Conservation (phyloP, 192 early-diverging fungal genomes). For the Podila verticillata region DNA sequence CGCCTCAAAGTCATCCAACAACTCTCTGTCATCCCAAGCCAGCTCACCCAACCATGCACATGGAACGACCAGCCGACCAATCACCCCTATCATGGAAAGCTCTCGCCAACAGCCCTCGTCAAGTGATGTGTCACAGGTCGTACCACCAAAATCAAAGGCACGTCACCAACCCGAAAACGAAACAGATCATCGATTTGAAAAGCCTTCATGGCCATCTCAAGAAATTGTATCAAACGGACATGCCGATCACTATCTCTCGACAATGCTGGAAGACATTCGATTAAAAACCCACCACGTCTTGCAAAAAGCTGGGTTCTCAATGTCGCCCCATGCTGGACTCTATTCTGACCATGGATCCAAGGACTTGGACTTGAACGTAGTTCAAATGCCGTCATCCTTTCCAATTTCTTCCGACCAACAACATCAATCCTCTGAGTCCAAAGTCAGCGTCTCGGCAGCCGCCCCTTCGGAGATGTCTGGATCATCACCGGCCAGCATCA, state of each 20-base stretch:
- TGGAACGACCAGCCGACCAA: neutral
- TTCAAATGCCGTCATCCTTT: constrained; percentile 10
- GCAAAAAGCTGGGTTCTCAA: constrained; percentile 34
- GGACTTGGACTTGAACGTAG: constrained; percentile 27
- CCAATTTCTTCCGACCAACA: constrained; percentile 3
- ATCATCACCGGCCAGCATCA: neutral
- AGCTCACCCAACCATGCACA: neutral
- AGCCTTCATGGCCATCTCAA: neutral
- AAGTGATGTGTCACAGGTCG: neutral
- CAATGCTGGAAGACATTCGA: constrained; percentile 30
- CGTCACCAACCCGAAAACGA: neutral
- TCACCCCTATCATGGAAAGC: neutral
- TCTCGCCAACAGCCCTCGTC: neutral
- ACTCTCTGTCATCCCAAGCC: constrained; percentile 14
- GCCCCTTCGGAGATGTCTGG: neutral
- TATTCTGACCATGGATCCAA: constrained; percentile 30
- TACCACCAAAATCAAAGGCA: constrained; percentile 1
- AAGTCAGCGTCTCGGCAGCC: neutral
- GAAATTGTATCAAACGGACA: neutral
- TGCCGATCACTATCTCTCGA: constrained; percentile 3
- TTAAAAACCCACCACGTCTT: constrained; percentile 38
- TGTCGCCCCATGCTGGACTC: constrained; percentile 37
- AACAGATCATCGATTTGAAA: neutral
- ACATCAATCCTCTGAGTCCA: neutral
- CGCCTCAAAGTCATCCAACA: constrained; percentile 16